phyloP scores from a whole-genome alignment of 2,329 filamentous ascomycete species.

The Pseudopithomyces chartarum region DNA sequence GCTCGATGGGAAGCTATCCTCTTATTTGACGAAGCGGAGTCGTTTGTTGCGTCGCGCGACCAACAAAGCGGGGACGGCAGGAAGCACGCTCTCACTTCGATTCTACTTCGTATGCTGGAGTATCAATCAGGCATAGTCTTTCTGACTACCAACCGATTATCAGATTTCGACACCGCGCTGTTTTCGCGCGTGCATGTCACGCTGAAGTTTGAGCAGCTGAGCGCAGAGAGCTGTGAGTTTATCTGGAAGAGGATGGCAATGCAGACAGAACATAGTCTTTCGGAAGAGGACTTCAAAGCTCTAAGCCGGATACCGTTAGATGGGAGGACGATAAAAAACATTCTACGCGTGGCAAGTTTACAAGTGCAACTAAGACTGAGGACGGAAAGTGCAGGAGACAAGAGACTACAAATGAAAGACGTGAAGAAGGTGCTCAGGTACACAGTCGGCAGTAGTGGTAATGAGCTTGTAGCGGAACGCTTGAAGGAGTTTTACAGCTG shows the following conservation, averaged over 20 bases:
- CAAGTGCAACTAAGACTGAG: not conserved
- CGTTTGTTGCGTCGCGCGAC: not conserved
- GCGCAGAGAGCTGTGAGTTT: not conserved
- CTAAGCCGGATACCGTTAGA: not conserved
- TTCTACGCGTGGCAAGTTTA: not conserved
- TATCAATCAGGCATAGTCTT: slow-evolving; percentile 3
- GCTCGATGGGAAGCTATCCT: slow-evolving; percentile 2
- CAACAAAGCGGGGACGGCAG: not conserved
- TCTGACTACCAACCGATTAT: not conserved
- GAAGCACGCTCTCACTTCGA: not conserved
- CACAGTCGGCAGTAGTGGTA: not conserved
- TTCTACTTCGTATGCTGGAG: slow-evolving; percentile 1
- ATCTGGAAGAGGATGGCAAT: slow-evolving; percentile 4
- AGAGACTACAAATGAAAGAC: not conserved
- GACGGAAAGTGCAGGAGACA: not conserved
- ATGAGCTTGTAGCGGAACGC: not conserved
- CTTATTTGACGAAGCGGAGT: slow-evolving; percentile 1
- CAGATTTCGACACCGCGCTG: not conserved
- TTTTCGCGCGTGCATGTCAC: slow-evolving; percentile 2
- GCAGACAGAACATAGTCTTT: not conserved
- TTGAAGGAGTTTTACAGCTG: not conserved
- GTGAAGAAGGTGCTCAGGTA: not conserved
- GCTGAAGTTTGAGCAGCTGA: not conserved
- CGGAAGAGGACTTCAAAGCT: not conserved
- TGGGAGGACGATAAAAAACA: slow-evolving; percentile 2